phyloP scores from a whole-genome alignment of 129 eudicot species.

The Centella asiatica region DNA sequence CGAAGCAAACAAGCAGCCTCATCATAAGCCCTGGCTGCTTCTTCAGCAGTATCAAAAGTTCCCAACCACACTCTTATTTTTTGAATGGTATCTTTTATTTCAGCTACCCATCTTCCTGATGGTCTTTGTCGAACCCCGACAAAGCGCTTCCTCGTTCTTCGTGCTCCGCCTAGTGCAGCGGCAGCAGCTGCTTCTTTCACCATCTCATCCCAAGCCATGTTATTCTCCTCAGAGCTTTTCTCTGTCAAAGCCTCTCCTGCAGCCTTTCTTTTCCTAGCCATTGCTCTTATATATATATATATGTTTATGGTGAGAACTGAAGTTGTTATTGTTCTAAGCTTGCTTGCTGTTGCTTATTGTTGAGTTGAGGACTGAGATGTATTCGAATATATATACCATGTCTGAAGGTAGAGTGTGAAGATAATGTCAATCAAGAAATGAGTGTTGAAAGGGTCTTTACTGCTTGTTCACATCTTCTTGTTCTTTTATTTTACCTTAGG shows the following conservation, averaged over 20 bases:
- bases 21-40: constrained; percentile 86
- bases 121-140: constrained; percentile 89
- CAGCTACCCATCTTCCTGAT: constrained; percentile 85
- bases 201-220: constrained; percentile 40
- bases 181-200: constrained; percentile 44
- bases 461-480: constrained; percentile 38
- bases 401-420: neutral
- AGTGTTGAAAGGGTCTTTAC: constrained; percentile 40
- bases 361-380: neutral
- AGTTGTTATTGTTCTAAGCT: neutral
- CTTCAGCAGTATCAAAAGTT: constrained; percentile 80
- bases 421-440: constrained; percentile 15
- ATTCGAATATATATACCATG: neutral
- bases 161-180: constrained; percentile 44
- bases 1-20: constrained; percentile 82
- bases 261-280: constrained; percentile 72
- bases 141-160: constrained; percentile 52
- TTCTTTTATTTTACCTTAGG: constrained; percentile 19
- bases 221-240: constrained; percentile 22
- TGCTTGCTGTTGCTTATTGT: neutral
- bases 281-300: constrained; percentile 13
- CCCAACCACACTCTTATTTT: constrained; percentile 84
- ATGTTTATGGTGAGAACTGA: neutral
- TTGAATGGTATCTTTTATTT: constrained; percentile 79
- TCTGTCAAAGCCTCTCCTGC: constrained; percentile 12